phyloP scores from a whole-genome alignment of 441 rosid species.

The Euphorbia celastroides region DNA sequence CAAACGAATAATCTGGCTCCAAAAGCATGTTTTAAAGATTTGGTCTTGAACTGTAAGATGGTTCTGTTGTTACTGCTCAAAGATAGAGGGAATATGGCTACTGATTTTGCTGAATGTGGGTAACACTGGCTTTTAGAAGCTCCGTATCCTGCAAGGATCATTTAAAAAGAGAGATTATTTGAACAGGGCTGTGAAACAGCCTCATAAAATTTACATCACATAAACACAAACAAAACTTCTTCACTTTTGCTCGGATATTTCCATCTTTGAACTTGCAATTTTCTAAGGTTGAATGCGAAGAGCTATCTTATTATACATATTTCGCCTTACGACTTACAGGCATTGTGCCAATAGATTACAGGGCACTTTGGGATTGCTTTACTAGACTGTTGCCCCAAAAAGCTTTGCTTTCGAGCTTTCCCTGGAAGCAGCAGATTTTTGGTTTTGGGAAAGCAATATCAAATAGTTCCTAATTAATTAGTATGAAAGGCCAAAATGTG shows the following conservation, averaged over 20 bases:
- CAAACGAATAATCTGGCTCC: conserved; percentile 41
- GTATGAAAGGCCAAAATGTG: no score
- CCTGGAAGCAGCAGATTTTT: no score
- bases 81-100: conserved; percentile 30
- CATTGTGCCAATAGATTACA: no score
- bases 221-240: not conserved
- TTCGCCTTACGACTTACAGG: no score
- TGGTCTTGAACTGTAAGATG: conserved; percentile 27
- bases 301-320: no score
- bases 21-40: conserved; percentile 29
- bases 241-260: not conserved
- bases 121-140: conserved; percentile 36
- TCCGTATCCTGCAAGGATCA: conserved; percentile 41
- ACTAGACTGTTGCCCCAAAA: no score
- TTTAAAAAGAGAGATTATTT: not conserved
- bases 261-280: not conserved
- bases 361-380: no score
- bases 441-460: no score
- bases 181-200: not conserved
- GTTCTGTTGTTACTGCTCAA: conserved; percentile 24
- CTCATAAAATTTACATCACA: not conserved
- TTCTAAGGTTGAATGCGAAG: conserved; percentile 1
- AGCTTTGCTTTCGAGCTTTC: no score
- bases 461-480: no score
- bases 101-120: conserved; percentile 35